A percentile compares a stretch with the other conserved stretches of the same genome.
Conservation (phyloP, 805 yeast species). For the Wickerhamiella cacticola region DNA sequence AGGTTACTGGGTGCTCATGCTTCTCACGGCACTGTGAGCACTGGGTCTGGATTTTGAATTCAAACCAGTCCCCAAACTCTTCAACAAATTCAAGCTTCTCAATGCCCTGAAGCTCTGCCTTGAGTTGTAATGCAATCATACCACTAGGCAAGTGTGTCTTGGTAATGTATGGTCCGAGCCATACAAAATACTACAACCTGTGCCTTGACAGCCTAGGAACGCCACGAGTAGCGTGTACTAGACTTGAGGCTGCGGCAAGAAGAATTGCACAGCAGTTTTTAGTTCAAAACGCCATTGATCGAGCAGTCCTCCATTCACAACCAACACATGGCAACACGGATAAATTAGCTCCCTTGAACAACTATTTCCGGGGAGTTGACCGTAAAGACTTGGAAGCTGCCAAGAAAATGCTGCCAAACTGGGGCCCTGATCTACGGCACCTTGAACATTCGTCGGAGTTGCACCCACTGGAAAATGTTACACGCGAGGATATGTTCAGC, state of each 20-base stretch:
- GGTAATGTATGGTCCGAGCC: constrained; percentile 11
- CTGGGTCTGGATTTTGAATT: constrained; percentile 57
- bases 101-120: constrained; percentile 44
- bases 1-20: constrained; percentile 57
- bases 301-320: constrained; percentile 12
- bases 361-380: not conserved
- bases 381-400: not conserved
- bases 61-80: constrained; percentile 47
- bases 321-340: not conserved
- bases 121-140: constrained; percentile 28
- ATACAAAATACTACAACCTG: constrained; percentile 16
- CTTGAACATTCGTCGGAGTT: not conserved
- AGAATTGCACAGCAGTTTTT: constrained; percentile 26
- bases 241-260: constrained; percentile 25
- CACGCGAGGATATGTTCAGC: not conserved
- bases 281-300: constrained; percentile 24
- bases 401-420: not conserved
- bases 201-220: constrained; percentile 22
- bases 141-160: no score
- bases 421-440: not conserved
- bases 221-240: constrained; percentile 22
- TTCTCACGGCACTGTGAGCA: constrained; percentile 72
- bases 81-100: constrained; percentile 51
- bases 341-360: not conserved
- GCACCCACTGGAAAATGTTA: constrained; percentile 1